These are phyloP conservation scores for Neonectria magnoliae DNA, from an alignment of 2,329 filamentous ascomycete genomes.

Conservation along the genomic window DNA sequence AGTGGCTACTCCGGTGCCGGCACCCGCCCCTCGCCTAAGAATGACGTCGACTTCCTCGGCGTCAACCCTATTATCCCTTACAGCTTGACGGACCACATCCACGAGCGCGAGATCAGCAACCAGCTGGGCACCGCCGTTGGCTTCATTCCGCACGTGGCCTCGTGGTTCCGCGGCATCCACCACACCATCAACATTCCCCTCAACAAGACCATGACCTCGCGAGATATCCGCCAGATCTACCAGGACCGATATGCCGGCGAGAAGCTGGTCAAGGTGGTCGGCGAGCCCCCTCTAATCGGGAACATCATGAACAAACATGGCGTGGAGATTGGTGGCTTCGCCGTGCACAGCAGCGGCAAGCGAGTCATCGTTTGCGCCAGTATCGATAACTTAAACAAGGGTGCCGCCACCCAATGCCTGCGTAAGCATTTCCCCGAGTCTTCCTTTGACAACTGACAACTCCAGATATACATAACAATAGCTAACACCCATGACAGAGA, in stretches of 20 bases:
- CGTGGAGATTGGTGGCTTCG: conserved; percentile 94
- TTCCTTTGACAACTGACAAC: conserved; percentile 74
- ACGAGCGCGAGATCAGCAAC: conserved; percentile 87
- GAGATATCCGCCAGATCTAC: conserved; percentile 93
- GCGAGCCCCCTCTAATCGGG: conserved; percentile 87
- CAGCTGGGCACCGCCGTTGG: conserved; percentile 80
- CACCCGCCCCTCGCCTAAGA: conserved; percentile 87
- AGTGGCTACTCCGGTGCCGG: conserved; percentile 90
- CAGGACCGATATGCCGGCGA: conserved; percentile 96
- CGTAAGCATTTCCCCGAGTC: conserved; percentile 67
- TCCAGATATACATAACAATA: conserved; percentile 12
- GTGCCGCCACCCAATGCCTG: conserved; percentile 90
- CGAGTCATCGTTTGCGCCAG: conserved; percentile 65
- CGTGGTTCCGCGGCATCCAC: conserved; percentile 96
- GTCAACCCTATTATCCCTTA: conserved; percentile 91
- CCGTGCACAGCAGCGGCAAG: conserved; percentile 52
- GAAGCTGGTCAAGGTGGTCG: conserved; percentile 91
- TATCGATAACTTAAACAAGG: conserved; percentile 94
- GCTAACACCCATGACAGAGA: conserved; percentile 75
- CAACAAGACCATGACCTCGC: conserved; percentile 84
- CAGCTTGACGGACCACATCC: conserved; percentile 81
- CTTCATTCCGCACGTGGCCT: conserved; percentile 94
- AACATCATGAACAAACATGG: conserved; percentile 86
- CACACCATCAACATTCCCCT: conserved; percentile 92
- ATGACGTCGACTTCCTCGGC: conserved; percentile 83